A percentile compares a stretch with the other conserved stretches of the same genome.
phyloP scores from a whole-genome alignment of 441 rosid species.

The Manihot esculenta region DNA sequence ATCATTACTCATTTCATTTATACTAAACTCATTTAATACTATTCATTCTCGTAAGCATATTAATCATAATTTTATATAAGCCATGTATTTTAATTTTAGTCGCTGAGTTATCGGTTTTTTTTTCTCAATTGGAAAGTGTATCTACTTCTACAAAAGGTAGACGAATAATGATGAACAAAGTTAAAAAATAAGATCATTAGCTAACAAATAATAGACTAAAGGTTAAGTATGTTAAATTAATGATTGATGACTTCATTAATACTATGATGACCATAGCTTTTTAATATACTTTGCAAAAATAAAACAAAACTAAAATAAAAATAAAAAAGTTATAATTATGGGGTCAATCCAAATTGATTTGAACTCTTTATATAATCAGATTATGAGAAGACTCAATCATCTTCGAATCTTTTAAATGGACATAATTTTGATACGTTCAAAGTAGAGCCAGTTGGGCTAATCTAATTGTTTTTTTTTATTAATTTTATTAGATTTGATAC shows the following conservation, averaged over 20 bases:
- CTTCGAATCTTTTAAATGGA: constrained; percentile 32
- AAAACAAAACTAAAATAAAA: not conserved
- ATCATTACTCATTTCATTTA: too few relatives aligned
- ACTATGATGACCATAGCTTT: not conserved
- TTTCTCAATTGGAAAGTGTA: too few relatives aligned
- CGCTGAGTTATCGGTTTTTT: too few relatives aligned
- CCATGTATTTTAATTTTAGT: too few relatives aligned
- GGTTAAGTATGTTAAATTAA: not conserved
- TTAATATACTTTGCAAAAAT: not conserved
- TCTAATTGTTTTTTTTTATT: constrained; percentile 23
- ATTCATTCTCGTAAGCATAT: too few relatives aligned
- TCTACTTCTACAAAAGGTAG: too few relatives aligned
- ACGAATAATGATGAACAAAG: too few relatives aligned
- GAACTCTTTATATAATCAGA: constrained; percentile 3
- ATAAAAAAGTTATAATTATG: not conserved
- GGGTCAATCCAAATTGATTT: constrained; percentile 26
- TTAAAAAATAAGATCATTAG: too few relatives aligned
- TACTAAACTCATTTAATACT: too few relatives aligned
- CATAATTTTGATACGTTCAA: constrained; percentile 31
- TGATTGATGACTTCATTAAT: not conserved
- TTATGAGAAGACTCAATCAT: constrained; percentile 14
- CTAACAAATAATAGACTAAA: not conserved
- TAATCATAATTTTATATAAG: too few relatives aligned
- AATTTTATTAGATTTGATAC: constrained; percentile 6
- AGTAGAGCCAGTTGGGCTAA: constrained; percentile 37